Base-by-base conservation (phyloP, 805 yeast genomes). In the Kregervanrija delftensis region DNA sequence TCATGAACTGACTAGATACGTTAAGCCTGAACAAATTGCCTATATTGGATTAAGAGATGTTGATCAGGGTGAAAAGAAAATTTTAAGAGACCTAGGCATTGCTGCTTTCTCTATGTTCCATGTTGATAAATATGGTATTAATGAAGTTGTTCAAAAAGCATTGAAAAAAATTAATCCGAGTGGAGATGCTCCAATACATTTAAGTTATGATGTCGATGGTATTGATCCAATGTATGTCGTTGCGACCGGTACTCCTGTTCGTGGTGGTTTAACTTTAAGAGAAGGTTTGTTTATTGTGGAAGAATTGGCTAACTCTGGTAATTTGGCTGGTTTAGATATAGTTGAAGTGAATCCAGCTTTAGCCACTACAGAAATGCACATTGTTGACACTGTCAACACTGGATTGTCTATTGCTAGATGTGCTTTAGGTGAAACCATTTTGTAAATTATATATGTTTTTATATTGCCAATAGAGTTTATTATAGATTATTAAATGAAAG, bases 181-280 rank as follows among this genome's bases (percentile, higher is more conserved):
- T 44, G 74, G 79, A 15, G 69, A 74, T 44, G 53, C 54, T 40
- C 98, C 99, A 41, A 74, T 93, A 50, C 96, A 91, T 69, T 67
- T 93, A 52, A 83, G 95, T 28, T 91, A 90, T 62, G 99, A 91
- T 61, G 97, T 91, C 37, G 99, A 91, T 66, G 97, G 97, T 37
- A 83, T 93, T 47, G 99, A 91, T 66, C 98, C 98, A 40, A 74
- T 80, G 49, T 89, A 72, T 60, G 96, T 93, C 11, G 97, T 96
- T 14, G 96, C 97, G 35, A 91, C 99, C 1, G 99, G 99, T 44
- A 93, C 99, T 1, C 91, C 97, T 37, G 99, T 91, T 12, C 81
- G 96, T 63, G 98, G 98, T 52, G 99, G 99, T 3, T 72, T 91
- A 52, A 83, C 96, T 8, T 74, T 91, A 65, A 79, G 99, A 68